Evolutionary conservation across 2,329 filamentous ascomycete genomes (phyloP).

Genomic region (Beauveria varroae): DNA sequence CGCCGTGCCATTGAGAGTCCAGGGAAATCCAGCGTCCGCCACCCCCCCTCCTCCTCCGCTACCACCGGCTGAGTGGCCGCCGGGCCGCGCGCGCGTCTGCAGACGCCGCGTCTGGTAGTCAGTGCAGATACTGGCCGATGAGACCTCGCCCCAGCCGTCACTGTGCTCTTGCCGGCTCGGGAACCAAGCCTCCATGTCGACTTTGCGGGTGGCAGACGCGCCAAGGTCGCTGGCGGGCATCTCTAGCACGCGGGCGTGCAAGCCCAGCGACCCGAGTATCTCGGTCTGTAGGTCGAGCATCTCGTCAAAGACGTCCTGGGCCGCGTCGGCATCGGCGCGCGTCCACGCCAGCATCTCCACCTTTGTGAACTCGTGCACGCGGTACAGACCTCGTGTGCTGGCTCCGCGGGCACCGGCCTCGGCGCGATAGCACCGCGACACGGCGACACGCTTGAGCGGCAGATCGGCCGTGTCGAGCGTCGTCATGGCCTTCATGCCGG

Average conservation of each 20-base stretch:
- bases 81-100: constrained; percentile 61
- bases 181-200: constrained; percentile 92
- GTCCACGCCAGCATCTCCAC: constrained; percentile 98
- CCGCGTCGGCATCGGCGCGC: constrained; percentile 38
- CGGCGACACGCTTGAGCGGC: constrained; percentile 72
- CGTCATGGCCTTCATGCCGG: constrained; percentile 76
- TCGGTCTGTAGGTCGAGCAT: constrained; percentile 82
- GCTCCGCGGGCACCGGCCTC: constrained; percentile 86
- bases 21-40: constrained; percentile 61
- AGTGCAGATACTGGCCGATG: constrained; percentile 81
- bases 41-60: constrained; percentile 22
- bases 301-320: constrained; percentile 65
- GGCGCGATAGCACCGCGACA: constrained; percentile 89
- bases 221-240: constrained; percentile 89
- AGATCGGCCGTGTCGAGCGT: constrained; percentile 58
- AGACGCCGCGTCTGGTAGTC: constrained; percentile 88
- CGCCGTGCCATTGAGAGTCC: constrained; percentile 91
- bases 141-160: constrained; percentile 85
- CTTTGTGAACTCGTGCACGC: constrained; percentile 97
- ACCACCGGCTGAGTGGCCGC: constrained; percentile 29
- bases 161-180: constrained; percentile 58
- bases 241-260: constrained; percentile 83
- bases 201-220: constrained; percentile 77
- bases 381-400: constrained; percentile 89
- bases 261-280: constrained; percentile 66